Base-by-base conservation (phyloP, 768 basidiomycete species). In the Tylopilus vinaceipallidus region DNA sequence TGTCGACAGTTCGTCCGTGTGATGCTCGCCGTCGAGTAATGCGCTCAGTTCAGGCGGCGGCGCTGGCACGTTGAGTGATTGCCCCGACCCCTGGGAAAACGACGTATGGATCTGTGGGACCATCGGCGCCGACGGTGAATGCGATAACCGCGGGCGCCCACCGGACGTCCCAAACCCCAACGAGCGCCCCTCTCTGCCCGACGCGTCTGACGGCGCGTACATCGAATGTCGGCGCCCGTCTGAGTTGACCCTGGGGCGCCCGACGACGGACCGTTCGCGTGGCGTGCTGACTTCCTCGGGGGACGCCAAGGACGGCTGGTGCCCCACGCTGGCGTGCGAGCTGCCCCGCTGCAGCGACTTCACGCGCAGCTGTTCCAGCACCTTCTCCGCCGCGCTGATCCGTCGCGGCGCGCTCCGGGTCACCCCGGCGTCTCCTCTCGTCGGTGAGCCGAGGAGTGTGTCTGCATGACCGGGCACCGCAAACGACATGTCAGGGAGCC, bases 1-100 rank as follows among this genome's bases (percentile, higher is more conserved):
- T 22, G 88, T 83, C 39, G 88, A 86, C 37, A 98, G 70, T 70
- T 98, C 95, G 62, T 98, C 95, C 2, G 91, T 86, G 66, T 94
- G 88, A 65, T 93, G 94, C 48, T 85, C 88, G 9, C 95, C 97
- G 60, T 98, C 86, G 12, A 98, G 74, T 50, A 91, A 65, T 3
- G 73, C 54, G 23, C 76, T 58, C 22, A 94, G 58, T 12, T 81
- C 80, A 5, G 73, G 71, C 8, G 89, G 89, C 57, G 63, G 66
- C 3, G 61, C 37, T 10, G 64, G 50, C 22, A 50, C 39, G 37
- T 54, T 55, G 12, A 50, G 26, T 17, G 57, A 33, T 51, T 64
- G 56, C 57, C 66, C 42, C 42, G 53, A 49, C 39, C 63, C 60
- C 50, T 68, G 53, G 19, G 63, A 51, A 41, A 53, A 54, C 24